Percentiles rank a stretch among this genome's conserved stretches.
phyloP scores from a whole-genome alignment of 805 yeast genomes.

The Zygoascus tannicola region DNA sequence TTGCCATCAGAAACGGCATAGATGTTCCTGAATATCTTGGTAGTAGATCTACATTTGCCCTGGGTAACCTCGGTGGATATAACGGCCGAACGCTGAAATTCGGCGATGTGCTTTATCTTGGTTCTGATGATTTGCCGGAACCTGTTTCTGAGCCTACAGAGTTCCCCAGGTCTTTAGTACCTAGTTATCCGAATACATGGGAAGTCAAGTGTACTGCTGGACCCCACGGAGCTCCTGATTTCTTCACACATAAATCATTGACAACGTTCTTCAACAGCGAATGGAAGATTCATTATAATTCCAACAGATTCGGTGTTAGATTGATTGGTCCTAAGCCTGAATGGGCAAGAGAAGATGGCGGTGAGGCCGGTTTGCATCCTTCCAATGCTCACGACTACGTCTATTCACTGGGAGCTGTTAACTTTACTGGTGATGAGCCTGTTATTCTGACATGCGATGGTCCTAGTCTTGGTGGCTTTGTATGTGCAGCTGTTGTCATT shows the following conservation, averaged over 20 bases:
- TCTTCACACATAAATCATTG: constrained; percentile 69
- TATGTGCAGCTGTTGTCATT: constrained; percentile 90
- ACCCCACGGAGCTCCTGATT: constrained; percentile 97
- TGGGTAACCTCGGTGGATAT: constrained; percentile 85
- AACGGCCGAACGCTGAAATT: constrained; percentile 86
- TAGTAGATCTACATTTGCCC: constrained; percentile 92
- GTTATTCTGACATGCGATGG: constrained; percentile 96
- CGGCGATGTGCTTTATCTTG: constrained; percentile 86
- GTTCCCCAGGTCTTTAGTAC: constrained; percentile 48
- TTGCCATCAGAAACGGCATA: constrained; percentile 86
- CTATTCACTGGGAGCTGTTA: constrained; percentile 91
- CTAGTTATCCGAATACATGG: constrained; percentile 51
- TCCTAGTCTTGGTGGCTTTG: constrained; percentile 95
- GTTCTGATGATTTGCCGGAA: constrained; percentile 67
- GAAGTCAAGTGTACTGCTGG: constrained; percentile 89
- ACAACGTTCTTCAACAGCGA: constrained; percentile 61
- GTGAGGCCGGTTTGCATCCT: constrained; percentile 96
- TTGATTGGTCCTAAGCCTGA: constrained; percentile 85
- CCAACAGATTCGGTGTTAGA: constrained; percentile 94
- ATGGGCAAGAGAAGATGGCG: constrained; percentile 96
- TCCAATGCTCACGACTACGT: constrained; percentile 98
- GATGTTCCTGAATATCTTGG: constrained; percentile 93
- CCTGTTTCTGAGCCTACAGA: constrained; percentile 58
- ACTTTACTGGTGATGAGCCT: constrained; percentile 98
- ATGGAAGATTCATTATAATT: constrained; percentile 96